phyloP scores from a whole-genome alignment of 2,329 filamentous ascomycete genomes.

The Alternaria ethzedia region DNA sequence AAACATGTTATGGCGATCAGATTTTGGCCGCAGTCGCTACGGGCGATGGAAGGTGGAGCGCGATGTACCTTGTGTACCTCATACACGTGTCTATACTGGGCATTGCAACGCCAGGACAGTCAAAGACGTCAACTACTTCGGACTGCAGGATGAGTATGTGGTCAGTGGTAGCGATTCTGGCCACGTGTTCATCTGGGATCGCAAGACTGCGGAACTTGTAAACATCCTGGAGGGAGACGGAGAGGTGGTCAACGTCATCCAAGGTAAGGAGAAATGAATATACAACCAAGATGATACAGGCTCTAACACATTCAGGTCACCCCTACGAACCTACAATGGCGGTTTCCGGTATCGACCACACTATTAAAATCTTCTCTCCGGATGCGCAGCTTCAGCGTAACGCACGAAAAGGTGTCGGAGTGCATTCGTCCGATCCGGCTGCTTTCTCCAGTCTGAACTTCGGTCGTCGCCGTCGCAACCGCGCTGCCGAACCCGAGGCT shows the following conservation, averaged over 20 bases:
- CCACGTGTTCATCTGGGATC: constrained; percentile 73
- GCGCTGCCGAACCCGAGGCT: background rate
- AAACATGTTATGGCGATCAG: constrained; percentile 56
- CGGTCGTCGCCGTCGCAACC: constrained; percentile 27
- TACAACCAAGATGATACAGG: background rate
- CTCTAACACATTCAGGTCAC: constrained; percentile 56
- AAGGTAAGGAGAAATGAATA: constrained; percentile 51
- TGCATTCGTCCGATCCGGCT: constrained; percentile 55
- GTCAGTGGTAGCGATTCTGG: constrained; percentile 71
- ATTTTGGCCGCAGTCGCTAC: constrained; percentile 54
- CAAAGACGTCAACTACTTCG: constrained; percentile 74
- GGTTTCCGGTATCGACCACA: constrained; percentile 70
- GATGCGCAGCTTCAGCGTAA: constrained; percentile 64
- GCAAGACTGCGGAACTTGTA: constrained; percentile 64
- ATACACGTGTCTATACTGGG: constrained; percentile 65
- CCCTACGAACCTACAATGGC: constrained; percentile 72
- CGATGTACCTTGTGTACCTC: constrained; percentile 61
- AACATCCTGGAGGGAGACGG: constrained; percentile 71
- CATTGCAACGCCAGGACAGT: constrained; percentile 73
- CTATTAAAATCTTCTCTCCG: constrained; percentile 71
- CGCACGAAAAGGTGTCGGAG: constrained; percentile 64
- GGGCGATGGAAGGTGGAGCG: constrained; percentile 60
- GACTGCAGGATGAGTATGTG: constrained; percentile 71
- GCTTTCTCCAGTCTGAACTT: constrained; percentile 51
- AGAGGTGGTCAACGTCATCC: constrained; percentile 73